Base-by-base conservation (phyloP, 1,284 basidiomycete species). In the Moesziomyces globuligerus region DNA sequence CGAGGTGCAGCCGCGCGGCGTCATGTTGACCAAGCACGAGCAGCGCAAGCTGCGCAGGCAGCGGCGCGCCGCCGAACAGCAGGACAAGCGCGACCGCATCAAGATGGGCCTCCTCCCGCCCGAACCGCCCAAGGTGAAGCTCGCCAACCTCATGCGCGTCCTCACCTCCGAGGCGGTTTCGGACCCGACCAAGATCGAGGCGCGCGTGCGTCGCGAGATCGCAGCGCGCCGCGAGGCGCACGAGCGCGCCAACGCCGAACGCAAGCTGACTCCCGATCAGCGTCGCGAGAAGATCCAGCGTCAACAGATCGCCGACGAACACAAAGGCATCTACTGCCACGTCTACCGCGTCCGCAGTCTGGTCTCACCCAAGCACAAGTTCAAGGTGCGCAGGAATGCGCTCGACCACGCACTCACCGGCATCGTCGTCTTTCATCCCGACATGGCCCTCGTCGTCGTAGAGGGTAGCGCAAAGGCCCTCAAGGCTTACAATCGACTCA, bases 71-170 rank as follows among this genome's bases (percentile, higher is more conserved):
- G 91, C 91, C 11, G 93, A 94, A 78, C 84, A 95, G 61, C 91
- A 96, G 83, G 95, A 99, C 83, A 94, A 95, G 83, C 89, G 93
- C 61, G 96, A 98, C 82, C 87, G 94, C 25, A 91, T 96, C 78
- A 89, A 92, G 73, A 98, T 98, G 94, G 95, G 95, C 47, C 86
- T 99, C 21, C 86, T 94, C 45, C 94, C 96, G 8, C 94, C 94
- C 28, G 94, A 98, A 82, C 86, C 94, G 25, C 94, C 95, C 0
- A 98, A 98, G 86, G 95, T 98, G 58, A 92, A 94, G 47, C 86
- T 98, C 56, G 89, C 91, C 41, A 99, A 99, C 83, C 85, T 98
- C 80, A 98, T 98, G 94, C 94, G 94, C 80, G 96, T 99, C 13
- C 86, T 98, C 37, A 96, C 95, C 0, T 92, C 92, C 10, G 94